Evolutionary conservation across 2,329 filamentous ascomycete species (phyloP).

Genomic region (Penicillium digitatum): DNA sequence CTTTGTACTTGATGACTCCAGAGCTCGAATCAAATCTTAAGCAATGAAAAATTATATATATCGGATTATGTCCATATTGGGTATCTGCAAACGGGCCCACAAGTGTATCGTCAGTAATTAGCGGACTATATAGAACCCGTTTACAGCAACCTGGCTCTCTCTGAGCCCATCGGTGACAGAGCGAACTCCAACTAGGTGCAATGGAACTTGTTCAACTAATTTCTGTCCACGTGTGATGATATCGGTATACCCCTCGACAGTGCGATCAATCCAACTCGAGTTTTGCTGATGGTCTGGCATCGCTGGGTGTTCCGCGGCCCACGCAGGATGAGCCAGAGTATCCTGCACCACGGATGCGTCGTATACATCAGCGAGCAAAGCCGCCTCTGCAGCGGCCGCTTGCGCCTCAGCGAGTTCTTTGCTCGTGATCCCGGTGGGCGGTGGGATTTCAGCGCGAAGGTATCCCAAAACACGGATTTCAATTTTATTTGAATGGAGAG

Average conservation of each 20-base stretch:
- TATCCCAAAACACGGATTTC: slow-evolving; percentile 60
- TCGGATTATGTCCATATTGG: neutral
- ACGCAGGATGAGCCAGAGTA: slow-evolving; percentile 39
- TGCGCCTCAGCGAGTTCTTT: slow-evolving; percentile 34
- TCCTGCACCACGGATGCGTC: slow-evolving; percentile 38
- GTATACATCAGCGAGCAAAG: slow-evolving; percentile 37
- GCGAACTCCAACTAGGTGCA: slow-evolving; percentile 58
- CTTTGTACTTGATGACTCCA: neutral
- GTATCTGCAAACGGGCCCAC: neutral
- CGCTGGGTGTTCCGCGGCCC: slow-evolving; percentile 32
- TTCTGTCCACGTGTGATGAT: slow-evolving; percentile 51
- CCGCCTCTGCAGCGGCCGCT: slow-evolving; percentile 35
- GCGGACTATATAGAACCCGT: slow-evolving; percentile 40
- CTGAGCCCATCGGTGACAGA: slow-evolving; percentile 42
- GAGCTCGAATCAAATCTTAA: neutral
- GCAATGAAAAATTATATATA: neutral
- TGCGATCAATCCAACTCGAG: slow-evolving; percentile 42
- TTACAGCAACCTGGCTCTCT: slow-evolving; percentile 42
- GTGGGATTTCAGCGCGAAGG: slow-evolving; percentile 43
- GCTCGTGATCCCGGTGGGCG: slow-evolving; percentile 13
- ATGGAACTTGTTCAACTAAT: slow-evolving; percentile 55
- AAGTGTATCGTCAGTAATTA: slow-evolving; percentile 6
- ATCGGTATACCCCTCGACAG: slow-evolving; percentile 47
- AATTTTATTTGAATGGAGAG: slow-evolving; percentile 38
- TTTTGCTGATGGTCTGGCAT: slow-evolving; percentile 21